Evolutionary conservation across 2,329 filamentous ascomycete species (phyloP), one percentile per base, ranked within the genome.

Genomic region (Apiospora marii): DNA sequence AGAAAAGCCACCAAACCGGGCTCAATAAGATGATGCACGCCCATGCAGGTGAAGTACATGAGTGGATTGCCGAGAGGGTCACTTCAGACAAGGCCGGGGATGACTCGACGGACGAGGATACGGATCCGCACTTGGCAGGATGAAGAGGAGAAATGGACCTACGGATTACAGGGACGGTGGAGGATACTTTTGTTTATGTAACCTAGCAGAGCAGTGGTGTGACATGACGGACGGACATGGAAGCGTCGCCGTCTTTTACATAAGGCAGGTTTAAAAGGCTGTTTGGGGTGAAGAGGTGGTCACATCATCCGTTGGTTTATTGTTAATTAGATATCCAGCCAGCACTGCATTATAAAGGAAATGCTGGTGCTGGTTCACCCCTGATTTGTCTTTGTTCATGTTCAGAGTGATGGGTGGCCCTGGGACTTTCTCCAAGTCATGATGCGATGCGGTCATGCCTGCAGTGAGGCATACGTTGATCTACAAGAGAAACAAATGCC

Each of bases 1-100:
- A 87, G 37, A 85, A 84, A 74, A 90, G 89, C 75, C 78, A 84
- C 1, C 82, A 84, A 73, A 81, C 79, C 13, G 86, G 86, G 0
- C 81, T 91, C 14, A 86, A 84, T 64, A 84, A 83, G 74, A 91
- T 91, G 89, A 89, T 91, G 86, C 83, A 83, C 64, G 81, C 81
- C 70, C 89, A 92, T 76, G 84, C 85, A 2, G 76, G 78, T 3
- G 88, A 91, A 49, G 85, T 86, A 0, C 84, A 85, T 67, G 77
- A 83, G 37, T 92, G 88, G 85, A 87, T 92, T 27, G 24, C 82
- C 69, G 82, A 82, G 6, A 81, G 85, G 61, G 76, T 84, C 13
- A 76, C 78, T 7, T 79, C 79, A 30, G 71, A 74, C 12, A 79
- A 78, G 14, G 79, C 80, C 27, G 85, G 83, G 1, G 85, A 88